Evolutionary conservation across 805 yeast genomes (phyloP), one percentile per base, ranked within the genome.

Genomic region (Priceomyces melissophilus): DNA sequence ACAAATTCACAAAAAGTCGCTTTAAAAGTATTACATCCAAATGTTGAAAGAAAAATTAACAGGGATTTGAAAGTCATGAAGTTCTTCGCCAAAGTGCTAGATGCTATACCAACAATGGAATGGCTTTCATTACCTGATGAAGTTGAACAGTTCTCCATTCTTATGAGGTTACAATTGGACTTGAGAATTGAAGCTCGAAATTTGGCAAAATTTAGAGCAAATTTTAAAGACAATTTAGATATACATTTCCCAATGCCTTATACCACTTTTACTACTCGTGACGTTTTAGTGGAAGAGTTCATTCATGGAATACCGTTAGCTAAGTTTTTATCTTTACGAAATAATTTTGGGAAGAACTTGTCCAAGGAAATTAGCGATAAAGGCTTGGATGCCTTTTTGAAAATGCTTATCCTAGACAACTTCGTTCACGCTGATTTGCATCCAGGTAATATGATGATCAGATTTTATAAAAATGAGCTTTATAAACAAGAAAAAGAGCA

Each of bases 341-440:
- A 60, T 13, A 70, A 69, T 40, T 59, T 60, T 62, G 67, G 86
- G 51, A 57, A 69, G 54, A 60, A 71, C 38, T 52, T 87, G 32
- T 81, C 90, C 11, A 82, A 81, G 49, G 81, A 78, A 53, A 70
- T 83, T 23, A 82, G 89, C 54, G 89, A 86, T 54, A 84, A 84
- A 46, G 86, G 96, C 7, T 78, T 93, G 16, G 96, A 93, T 58
- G 86, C 97, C 3, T 93, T 93, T 53, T 69, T 93, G 47, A 85
- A 89, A 53, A 93, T 93, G 99, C 71, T 93, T 46, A 84, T 93
- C 38, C 63, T 91, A 40, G 95, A 93, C 65, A 90, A 93, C 60
- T 93, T 93, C 61, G 87, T 90, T 33, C 99, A 93, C 60, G 91
- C 98, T 0, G 99, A 93, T 65, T 70, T 93, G 44, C 99, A 93